Conservation (phyloP, 441 rosid genomes). For the Dalechampia spathulata region DNA sequence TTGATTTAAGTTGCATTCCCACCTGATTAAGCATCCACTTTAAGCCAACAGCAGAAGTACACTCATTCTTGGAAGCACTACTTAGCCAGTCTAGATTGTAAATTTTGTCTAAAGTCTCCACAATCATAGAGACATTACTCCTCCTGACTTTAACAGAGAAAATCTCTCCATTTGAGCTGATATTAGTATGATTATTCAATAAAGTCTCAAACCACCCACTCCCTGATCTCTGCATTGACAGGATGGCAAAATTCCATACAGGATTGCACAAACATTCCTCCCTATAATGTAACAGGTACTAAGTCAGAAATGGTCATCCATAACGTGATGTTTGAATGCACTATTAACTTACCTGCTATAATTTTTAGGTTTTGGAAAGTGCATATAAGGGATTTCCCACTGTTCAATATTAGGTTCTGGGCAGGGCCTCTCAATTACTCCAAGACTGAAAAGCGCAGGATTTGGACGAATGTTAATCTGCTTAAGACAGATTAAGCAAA, state of each 20-base stretch:
- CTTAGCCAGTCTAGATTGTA: constrained; percentile 86
- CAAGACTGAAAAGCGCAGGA: constrained; percentile 20
- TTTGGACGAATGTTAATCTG: constrained; percentile 26
- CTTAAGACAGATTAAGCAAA: constrained; percentile 34
- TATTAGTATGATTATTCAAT: constrained; percentile 83
- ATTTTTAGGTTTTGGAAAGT: constrained; percentile 71
- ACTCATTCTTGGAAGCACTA: constrained; percentile 95
- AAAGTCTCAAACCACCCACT: constrained; percentile 99
- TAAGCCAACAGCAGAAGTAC: constrained; percentile 89
- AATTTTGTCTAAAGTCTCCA: constrained; percentile 71
- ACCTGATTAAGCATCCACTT: constrained; percentile 99
- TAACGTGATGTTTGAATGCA: too few species aligned
- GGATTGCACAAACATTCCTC: constrained; percentile 85
- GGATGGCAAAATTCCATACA: constrained; percentile 88
- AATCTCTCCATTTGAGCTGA: constrained; percentile 95
- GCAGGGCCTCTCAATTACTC: constrained; percentile 38
- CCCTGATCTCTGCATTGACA: constrained; percentile 99
- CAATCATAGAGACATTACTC: constrained; percentile 58
- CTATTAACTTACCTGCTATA: constrained; percentile 76
- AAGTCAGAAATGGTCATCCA: too few species aligned
- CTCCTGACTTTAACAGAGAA: constrained; percentile 85
- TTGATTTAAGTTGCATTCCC: constrained; percentile 12
- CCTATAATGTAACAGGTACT: constrained; percentile 33
- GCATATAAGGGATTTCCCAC: constrained; percentile 90
- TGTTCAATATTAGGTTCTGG: constrained; percentile 72